Percentiles rank a stretch among this genome's conserved stretches.
phyloP scores from a whole-genome alignment of 2,329 filamentous ascomycete species.

The Myotisia sp. region DNA sequence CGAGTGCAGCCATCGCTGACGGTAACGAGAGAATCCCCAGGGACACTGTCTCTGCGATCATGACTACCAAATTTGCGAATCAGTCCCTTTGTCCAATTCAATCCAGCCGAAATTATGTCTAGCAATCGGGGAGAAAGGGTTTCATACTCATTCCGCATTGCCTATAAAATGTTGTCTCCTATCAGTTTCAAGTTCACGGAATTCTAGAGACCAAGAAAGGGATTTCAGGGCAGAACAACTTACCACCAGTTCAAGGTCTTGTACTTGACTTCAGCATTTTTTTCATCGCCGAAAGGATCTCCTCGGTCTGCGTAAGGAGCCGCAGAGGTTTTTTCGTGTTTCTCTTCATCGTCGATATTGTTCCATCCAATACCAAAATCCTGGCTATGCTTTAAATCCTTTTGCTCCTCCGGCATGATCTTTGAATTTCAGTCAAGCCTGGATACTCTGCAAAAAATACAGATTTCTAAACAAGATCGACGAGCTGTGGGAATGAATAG shows the following conservation, averaged over 20 bases:
- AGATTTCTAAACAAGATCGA: too few species aligned
- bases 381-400: constrained; percentile 1
- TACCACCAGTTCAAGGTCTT: constrained; percentile 38
- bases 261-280: constrained; percentile 35
- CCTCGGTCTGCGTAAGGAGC: constrained; percentile 14
- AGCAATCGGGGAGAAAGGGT: neutral
- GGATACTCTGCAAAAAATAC: too few species aligned
- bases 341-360: constrained; percentile 16
- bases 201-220: too few species aligned
- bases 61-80: constrained; percentile 33
- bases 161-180: constrained; percentile 15
- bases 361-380: neutral
- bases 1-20: constrained; percentile 37
- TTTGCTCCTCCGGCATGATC: constrained; percentile 1
- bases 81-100: constrained; percentile 4
- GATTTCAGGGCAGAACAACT: constrained; percentile 10
- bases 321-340: constrained; percentile 3
- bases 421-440: too few species aligned
- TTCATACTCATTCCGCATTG: constrained; percentile 30
- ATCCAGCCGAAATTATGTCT: constrained; percentile 1
- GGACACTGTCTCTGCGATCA: constrained; percentile 47
- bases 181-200: neutral
- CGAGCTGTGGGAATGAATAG: too few species aligned
- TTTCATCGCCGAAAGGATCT: constrained; percentile 30
- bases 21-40: constrained; percentile 44